Percentiles rank a stretch among this genome's conserved stretches.
phyloP scores from a whole-genome alignment of 1,284 basidiomycete species.

The Leccinum fallax region DNA sequence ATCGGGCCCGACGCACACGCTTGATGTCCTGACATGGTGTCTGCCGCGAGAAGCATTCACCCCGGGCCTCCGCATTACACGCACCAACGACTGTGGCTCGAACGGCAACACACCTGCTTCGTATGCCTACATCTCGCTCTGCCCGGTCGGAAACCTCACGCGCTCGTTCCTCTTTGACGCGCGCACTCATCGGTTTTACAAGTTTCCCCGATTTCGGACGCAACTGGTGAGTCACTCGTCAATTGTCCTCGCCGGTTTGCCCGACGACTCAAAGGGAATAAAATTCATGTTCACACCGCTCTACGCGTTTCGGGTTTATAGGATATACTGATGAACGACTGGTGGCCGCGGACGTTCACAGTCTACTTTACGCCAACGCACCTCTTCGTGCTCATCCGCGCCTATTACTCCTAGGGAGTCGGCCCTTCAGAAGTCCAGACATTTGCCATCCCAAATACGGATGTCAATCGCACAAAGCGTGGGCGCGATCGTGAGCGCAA shows the following conservation, averaged over 20 bases:
- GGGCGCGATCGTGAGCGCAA: background rate
- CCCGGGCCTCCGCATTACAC: background rate
- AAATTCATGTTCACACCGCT: background rate
- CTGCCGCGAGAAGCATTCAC: background rate
- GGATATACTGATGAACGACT: background rate
- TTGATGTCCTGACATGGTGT: background rate
- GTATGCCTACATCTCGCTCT: background rate
- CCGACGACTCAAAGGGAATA: background rate
- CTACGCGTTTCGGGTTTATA: background rate
- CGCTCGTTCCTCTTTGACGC: background rate
- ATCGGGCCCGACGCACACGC: conserved; percentile 1
- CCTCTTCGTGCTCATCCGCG: background rate
- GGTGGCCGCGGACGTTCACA: too few relatives aligned
- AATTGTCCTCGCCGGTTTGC: background rate
- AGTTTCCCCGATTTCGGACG: background rate
- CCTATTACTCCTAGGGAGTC: background rate
- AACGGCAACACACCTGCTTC: background rate
- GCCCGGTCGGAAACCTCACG: background rate
- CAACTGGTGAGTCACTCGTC: background rate
- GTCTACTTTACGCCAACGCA: conserved; percentile 8
- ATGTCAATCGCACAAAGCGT: background rate
- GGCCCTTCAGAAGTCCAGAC: conserved; percentile 18
- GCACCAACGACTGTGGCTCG: background rate
- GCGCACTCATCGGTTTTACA: background rate
- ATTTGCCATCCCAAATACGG: conserved; percentile 13